These are phyloP conservation scores for Magnusiomyces paraingens DNA, from an alignment of 1,139 yeast species.

Conservation along the genomic window DNA sequence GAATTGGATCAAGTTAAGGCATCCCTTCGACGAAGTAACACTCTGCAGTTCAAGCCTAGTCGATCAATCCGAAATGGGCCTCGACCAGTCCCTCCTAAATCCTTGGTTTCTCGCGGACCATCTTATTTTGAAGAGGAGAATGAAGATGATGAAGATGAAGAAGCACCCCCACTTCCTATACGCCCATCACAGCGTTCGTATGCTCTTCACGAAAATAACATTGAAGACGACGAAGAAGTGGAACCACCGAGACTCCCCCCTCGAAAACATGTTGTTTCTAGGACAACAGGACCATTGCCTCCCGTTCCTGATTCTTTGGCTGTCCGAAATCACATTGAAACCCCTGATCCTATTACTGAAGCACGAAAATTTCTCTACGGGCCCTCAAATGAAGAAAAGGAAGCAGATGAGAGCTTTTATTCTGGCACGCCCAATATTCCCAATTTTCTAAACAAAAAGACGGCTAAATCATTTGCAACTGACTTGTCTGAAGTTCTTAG, in stretches of 20 bases:
- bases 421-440: slow-evolving; percentile 9
- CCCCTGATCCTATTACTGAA: not conserved
- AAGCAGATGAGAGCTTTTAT: slow-evolving; percentile 5
- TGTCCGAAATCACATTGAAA: not conserved
- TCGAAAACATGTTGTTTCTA: slow-evolving; percentile 1
- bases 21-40: slow-evolving; percentile 20
- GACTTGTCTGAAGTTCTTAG: slow-evolving; percentile 15
- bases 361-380: slow-evolving; percentile 5
- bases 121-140: not conserved
- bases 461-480: slow-evolving; percentile 17
- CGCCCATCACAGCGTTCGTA: slow-evolving; percentile 3
- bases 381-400: not conserved
- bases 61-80: not conserved
- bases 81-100: not conserved
- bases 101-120: not conserved
- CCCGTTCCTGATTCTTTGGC: slow-evolving; percentile 13
- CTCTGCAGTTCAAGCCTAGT: slow-evolving; percentile 19
- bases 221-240: not conserved
- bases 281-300: slow-evolving; percentile 6
- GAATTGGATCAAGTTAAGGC: slow-evolving; percentile 20
- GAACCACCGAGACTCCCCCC: slow-evolving; percentile 6
- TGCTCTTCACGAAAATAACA: too few species aligned
- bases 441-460: slow-evolving; percentile 7
- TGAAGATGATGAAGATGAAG: slow-evolving; percentile 2
- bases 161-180: slow-evolving; percentile 5